Evolutionary conservation across 2,329 filamentous ascomycete species (phyloP).

Genomic region (Escovopsis sp.): DNA sequence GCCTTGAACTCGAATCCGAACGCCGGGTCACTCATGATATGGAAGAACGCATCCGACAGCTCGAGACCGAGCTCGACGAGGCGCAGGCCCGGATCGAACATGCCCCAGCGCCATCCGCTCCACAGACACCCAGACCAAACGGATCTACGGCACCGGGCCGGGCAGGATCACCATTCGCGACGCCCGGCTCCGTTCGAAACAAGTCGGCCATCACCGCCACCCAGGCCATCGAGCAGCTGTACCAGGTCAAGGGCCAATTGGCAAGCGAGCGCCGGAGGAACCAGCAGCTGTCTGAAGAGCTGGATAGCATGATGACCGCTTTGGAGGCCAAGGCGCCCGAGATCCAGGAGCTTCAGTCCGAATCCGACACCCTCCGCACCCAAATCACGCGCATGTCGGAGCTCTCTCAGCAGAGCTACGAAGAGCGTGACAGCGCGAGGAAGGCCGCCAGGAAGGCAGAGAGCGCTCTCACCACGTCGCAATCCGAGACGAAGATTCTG

Average conservation of each 20-base stretch:
- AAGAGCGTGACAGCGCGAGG: constrained; percentile 63
- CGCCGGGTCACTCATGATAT: constrained; percentile 30
- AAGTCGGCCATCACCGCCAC: constrained; percentile 44
- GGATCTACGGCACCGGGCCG: constrained; percentile 34
- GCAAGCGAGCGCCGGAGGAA: constrained; percentile 60
- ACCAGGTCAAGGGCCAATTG: constrained; percentile 56
- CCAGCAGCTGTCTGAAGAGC: constrained; percentile 56
- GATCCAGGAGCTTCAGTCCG: constrained; percentile 68
- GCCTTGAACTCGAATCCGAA: constrained; percentile 42
- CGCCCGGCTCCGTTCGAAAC: constrained; percentile 41
- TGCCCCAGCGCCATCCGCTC: constrained; percentile 31
- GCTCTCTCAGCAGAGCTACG: constrained; percentile 66
- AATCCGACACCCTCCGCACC: constrained; percentile 64
- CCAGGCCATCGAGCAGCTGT: constrained; percentile 49
- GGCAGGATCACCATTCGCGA: constrained; percentile 46
- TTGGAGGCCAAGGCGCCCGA: constrained; percentile 79
- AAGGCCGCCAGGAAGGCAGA: constrained; percentile 69
- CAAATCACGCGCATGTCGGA: constrained; percentile 78
- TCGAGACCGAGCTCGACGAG: constrained; percentile 40
- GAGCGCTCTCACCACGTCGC: constrained; percentile 47
- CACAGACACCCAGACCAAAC: constrained; percentile 47
- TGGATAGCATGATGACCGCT: constrained; percentile 76
- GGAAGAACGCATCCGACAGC: constrained; percentile 33
- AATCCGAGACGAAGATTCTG: constrained; percentile 61
- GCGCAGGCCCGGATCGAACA: constrained; percentile 35